Evolutionary conservation across 441 rosid genomes (phyloP), one percentile per base, ranked within the genome.

Genomic region (Theobroma grandiflorum): DNA sequence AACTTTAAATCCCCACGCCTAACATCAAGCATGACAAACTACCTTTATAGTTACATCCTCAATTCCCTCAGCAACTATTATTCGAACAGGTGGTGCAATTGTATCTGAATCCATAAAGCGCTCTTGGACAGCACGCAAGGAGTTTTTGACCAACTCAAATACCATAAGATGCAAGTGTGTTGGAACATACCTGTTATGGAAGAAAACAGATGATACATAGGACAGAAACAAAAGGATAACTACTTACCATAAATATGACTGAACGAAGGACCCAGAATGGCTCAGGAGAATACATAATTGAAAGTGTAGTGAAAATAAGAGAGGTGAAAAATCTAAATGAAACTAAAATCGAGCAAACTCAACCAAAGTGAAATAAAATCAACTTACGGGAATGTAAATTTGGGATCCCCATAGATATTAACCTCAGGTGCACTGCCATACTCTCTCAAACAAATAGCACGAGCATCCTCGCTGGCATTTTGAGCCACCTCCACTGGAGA

Each of bases 21-120:
- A 3, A 53, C 49, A n/a, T n/a, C 16, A 53, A 38, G 59, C 59
- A 49, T 38, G 47, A 53, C 16, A 37, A 53, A 72, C 49, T 37
- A 95, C 99, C 95, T 96, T 96, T 65, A 96, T 95, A 15, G 98
- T 93, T 62, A 96, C 98, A 83, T 96, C 98, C 92, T 96, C 98
- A 12, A 91, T 85, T 65, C 99, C 99, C 76, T 95, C 98, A 68
- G 99, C 98, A 81, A 96, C 97, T 72, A 96, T 87, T 33, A 96
- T 90, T 53, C 96, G 90, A 76, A 95, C 63, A n/a, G 94, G 92
- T 74, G 95, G 98, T 64, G 95, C 88, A 80, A 90, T 89, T 89
- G 86, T 90, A 70, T 97, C 98, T 0, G 90, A 91, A 82, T 95
- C 96, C 92, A 93, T 81, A 74, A 42, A 89, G 78, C 88, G 85